Percentiles rank a stretch among this genome's conserved stretches.
Evolutionary conservation across 2,329 filamentous ascomycete species (phyloP).

Genomic region (Paracoccidioides brasiliensis): DNA sequence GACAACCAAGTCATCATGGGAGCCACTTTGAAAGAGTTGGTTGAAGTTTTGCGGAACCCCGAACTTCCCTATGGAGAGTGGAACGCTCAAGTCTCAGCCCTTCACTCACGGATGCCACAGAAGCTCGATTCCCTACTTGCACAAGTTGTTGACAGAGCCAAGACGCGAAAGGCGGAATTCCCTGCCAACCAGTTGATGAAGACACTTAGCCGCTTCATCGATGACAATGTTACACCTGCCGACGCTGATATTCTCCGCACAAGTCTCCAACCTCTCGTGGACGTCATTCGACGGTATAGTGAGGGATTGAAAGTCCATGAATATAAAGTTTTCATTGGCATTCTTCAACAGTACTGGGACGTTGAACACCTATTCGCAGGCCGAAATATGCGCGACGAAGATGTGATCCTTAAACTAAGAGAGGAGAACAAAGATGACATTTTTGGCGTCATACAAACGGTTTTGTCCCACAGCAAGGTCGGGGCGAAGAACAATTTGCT

Average conservation of each 20-base stretch:
- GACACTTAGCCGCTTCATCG: slow-evolving; percentile 74
- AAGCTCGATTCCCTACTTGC: slow-evolving; percentile 75
- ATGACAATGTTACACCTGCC: slow-evolving; percentile 61
- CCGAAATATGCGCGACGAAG: slow-evolving; percentile 75
- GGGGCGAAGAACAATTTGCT: slow-evolving; percentile 89
- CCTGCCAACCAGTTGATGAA: slow-evolving; percentile 78
- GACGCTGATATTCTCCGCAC: slow-evolving; percentile 63
- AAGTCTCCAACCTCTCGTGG: slow-evolving; percentile 60
- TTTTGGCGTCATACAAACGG: slow-evolving; percentile 67
- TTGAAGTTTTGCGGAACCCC: slow-evolving; percentile 77
- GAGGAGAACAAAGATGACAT: slow-evolving; percentile 95
- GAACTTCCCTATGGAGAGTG: slow-evolving; percentile 94
- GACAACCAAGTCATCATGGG: slow-evolving; percentile 98
- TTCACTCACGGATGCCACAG: slow-evolving; percentile 94
- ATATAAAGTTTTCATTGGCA: slow-evolving; percentile 62
- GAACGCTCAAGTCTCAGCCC: slow-evolving; percentile 85
- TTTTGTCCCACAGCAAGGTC: slow-evolving; percentile 86
- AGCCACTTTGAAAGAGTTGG: slow-evolving; percentile 68
- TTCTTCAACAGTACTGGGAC: slow-evolving; percentile 70
- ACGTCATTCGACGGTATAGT: slow-evolving; percentile 64
- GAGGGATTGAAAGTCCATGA: slow-evolving; percentile 89
- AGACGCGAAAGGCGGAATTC: slow-evolving; percentile 69
- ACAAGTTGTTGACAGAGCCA: slow-evolving; percentile 74
- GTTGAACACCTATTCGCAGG: slow-evolving; percentile 82
- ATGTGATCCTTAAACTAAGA: slow-evolving; percentile 82